These are phyloP conservation scores for Kwoniella heveanensis DNA, from an alignment of 768 basidiomycete species.

Conservation along the genomic window DNA sequence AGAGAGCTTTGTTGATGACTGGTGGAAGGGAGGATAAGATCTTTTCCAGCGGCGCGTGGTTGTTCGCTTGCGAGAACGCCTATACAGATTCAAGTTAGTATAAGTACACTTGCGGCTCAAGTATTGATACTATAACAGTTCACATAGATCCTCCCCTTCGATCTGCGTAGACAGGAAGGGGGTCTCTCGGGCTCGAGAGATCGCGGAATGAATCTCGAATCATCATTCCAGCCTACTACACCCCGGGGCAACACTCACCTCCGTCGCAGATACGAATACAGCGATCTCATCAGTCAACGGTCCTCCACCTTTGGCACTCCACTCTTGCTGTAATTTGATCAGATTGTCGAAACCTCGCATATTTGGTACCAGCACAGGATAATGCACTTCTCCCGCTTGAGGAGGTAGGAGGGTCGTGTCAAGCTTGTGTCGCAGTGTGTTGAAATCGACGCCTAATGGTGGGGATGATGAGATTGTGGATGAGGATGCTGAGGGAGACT, in stretches of 20 bases:
- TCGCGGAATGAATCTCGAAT: background rate
- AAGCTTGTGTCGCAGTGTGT: constrained; percentile 1
- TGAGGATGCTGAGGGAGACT: constrained; percentile 55
- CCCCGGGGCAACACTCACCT: too few species aligned
- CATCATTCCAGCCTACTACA: background rate
- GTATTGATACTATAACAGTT: too few species aligned
- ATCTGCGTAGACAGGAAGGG: too few species aligned
- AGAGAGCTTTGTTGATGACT: constrained; percentile 67
- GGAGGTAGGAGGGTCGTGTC: constrained; percentile 7
- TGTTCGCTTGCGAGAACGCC: constrained; percentile 77
- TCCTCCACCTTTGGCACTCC: constrained; percentile 49
- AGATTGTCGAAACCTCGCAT: constrained; percentile 73
- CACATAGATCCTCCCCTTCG: too few species aligned
- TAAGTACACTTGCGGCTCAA: too few species aligned
- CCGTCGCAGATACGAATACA: constrained; percentile 85
- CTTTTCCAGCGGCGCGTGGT: constrained; percentile 72
- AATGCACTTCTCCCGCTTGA: constrained; percentile 60
- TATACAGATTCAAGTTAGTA: too few species aligned
- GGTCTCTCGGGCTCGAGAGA: too few species aligned
- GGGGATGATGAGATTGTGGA: constrained; percentile 13
- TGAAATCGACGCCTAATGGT: constrained; percentile 2
- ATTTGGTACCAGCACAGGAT: constrained; percentile 82
- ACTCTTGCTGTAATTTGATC: constrained; percentile 62
- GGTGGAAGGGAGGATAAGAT: constrained; percentile 67
- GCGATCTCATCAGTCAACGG: constrained; percentile 78